These are phyloP conservation scores for Colletotrichum sp. DNA, from an alignment of 2,329 filamentous ascomycete species.

Conservation along the genomic window DNA sequence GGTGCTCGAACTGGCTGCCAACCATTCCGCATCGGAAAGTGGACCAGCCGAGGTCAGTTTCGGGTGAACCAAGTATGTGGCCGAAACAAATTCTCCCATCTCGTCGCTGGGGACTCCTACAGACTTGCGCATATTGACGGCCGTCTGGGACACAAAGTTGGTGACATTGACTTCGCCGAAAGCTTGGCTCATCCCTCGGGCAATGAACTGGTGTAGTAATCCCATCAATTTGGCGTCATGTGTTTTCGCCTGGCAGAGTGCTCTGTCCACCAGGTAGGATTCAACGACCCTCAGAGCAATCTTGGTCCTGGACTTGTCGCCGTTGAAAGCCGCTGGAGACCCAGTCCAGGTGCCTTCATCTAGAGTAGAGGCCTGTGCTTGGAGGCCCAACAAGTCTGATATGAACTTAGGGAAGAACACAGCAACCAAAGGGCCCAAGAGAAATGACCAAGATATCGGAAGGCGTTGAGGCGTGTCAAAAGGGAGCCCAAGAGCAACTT, in stretches of 20 bases:
- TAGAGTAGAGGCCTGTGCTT: conserved; percentile 27
- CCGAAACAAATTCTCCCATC: conserved; percentile 41
- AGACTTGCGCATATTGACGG: conserved; percentile 44
- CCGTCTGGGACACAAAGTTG: conserved; percentile 40
- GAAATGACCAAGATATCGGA: conserved; percentile 47
- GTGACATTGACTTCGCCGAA: conserved; percentile 26
- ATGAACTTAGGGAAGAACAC: conserved; percentile 40
- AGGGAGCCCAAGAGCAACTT: conserved; percentile 31
- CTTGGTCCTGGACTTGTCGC: conserved; percentile 28
- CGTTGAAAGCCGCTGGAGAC: conserved; percentile 28
- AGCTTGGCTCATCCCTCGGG: conserved; percentile 37
- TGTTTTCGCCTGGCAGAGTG: conserved; percentile 31
- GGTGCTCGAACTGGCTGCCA: conserved; percentile 32
- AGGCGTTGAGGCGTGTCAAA: conserved; percentile 42
- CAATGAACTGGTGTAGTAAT: conserved; percentile 41
- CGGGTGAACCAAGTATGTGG: conserved; percentile 28
- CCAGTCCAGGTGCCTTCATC: conserved; percentile 38
- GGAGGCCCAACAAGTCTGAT: conserved; percentile 33
- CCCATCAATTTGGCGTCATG: conserved; percentile 45
- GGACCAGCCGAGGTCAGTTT: background rate
- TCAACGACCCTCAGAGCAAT: conserved; percentile 36
- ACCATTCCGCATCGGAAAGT: conserved; percentile 35
- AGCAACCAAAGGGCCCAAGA: conserved; percentile 42
- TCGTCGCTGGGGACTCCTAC: conserved; percentile 31
- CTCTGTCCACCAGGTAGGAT: conserved; percentile 26